These are phyloP conservation scores for Nyctanthes arbortristis DNA, from an alignment of 257 asterid species.

Conservation along the genomic window DNA sequence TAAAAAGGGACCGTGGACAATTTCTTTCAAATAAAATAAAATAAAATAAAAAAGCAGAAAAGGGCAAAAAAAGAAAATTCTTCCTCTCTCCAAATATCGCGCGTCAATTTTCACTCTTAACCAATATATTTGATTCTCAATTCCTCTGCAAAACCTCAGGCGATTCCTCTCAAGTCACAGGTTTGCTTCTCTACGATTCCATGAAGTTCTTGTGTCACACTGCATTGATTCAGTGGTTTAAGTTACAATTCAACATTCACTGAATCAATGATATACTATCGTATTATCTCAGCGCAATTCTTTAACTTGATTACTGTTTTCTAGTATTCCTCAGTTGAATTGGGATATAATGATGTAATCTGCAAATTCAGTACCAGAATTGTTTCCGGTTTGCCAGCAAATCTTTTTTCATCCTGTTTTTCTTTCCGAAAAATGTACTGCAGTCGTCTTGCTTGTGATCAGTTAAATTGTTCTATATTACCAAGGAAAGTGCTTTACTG, in stretches of 20 bases:
- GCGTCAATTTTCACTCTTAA: background rate
- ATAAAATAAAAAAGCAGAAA: background rate
- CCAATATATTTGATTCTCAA: constrained; percentile 22
- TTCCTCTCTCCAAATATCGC: background rate
- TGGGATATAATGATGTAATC: constrained; percentile 11
- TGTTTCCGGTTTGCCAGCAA: constrained; percentile 13
- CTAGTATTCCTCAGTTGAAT: background rate
- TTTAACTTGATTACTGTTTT: background rate
- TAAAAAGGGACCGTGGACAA: constrained; percentile 1
- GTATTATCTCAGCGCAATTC: background rate
- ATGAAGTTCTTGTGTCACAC: constrained; percentile 10
- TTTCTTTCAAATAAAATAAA: background rate
- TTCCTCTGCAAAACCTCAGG: constrained; percentile 22
- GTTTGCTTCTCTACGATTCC: constrained; percentile 23
- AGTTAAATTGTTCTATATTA: background rate
- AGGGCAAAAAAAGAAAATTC: background rate
- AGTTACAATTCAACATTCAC: background rate
- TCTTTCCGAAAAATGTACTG: constrained; percentile 2
- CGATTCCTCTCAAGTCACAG: constrained; percentile 25
- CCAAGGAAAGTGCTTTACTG: constrained; percentile 7
- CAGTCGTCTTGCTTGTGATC: constrained; percentile 4
- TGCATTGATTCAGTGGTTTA: background rate
- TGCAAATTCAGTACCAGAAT: constrained; percentile 14
- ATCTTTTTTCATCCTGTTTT: background rate
- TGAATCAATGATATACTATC: constrained; percentile 7